Evolutionary conservation across 306 rosid species (phyloP).

Genomic region (Trifolium pratense): DNA sequence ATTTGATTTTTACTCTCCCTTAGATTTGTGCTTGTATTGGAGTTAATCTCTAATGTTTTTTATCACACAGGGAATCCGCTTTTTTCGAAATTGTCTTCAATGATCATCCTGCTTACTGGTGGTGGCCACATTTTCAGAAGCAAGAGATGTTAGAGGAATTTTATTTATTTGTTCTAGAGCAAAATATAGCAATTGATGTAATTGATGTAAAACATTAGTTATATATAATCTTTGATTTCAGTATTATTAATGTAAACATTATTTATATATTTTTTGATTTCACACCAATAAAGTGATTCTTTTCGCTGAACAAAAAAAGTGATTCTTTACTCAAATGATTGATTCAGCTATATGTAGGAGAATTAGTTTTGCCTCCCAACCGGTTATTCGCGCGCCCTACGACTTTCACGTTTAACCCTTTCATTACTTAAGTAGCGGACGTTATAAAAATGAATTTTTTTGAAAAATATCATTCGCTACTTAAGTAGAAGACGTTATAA

Average conservation of each 20-base stretch:
- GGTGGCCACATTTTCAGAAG: constrained; percentile 34
- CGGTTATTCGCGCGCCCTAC: no score
- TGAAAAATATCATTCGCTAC: no score
- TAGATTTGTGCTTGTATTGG: constrained; percentile 4
- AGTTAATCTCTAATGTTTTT: background rate
- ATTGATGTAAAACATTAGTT: background rate
- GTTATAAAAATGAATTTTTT: no score
- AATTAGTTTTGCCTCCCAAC: no score
- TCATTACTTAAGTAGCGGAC: no score
- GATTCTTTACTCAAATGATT: background rate
- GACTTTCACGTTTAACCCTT: no score
- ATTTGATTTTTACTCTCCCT: background rate
- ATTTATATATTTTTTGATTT: constrained; percentile 7
- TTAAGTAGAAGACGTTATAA: no score
- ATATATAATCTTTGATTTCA: constrained; percentile 16
- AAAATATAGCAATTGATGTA: constrained; percentile 25
- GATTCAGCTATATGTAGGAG: no score
- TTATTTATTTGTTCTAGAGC: constrained; percentile 23
- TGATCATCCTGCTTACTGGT: constrained; percentile 37
- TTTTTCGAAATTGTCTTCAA: constrained; percentile 77
- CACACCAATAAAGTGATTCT: constrained; percentile 1
- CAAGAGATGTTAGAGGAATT: constrained; percentile 9
- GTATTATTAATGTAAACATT: background rate
- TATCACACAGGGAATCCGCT: constrained; percentile 78
- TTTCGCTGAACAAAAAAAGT: background rate